Evolutionary conservation across 495 filamentous ascomycete genomes (phyloP).

Genomic region (Penicillium malachiteum): DNA sequence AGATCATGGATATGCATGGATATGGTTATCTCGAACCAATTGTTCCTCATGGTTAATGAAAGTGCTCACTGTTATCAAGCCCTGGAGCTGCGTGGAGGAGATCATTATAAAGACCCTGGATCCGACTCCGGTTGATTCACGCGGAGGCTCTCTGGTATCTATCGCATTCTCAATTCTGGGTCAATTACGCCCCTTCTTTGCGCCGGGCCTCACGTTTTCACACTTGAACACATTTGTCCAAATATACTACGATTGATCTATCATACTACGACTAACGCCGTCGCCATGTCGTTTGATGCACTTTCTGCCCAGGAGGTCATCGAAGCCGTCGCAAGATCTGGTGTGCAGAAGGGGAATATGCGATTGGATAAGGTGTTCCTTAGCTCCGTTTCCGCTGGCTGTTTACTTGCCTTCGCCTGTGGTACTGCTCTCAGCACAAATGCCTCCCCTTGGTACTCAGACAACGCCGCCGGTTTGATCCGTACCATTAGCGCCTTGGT

Average conservation of each 20-base stretch:
- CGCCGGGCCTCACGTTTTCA: no score
- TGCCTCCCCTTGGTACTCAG: conserved; percentile 57
- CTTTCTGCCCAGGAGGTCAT: conserved; percentile 48
- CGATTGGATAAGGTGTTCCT: conserved; percentile 53
- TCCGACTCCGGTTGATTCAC: no score
- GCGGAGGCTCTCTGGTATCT: no score
- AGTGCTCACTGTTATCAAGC: no score
- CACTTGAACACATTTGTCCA: no score
- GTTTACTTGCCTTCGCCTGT: conserved; percentile 53
- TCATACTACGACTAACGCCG: no score
- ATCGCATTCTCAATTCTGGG: no score
- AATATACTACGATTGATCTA: no score
- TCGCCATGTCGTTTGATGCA: conserved; percentile 28
- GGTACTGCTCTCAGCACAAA: conserved; percentile 52
- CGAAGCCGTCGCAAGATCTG: conserved; percentile 44
- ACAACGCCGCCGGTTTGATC: conserved; percentile 60
- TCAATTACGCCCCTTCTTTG: no score
- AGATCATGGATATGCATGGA: neutral
- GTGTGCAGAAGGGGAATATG: conserved; percentile 52
- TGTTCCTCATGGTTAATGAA: neutral
- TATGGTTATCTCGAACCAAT: neutral
- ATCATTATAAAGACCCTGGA: no score
- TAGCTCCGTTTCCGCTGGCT: conserved; percentile 53
- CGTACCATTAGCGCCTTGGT: conserved; percentile 54
- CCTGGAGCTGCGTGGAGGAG: no score